Conservation (phyloP, 2,329 filamentous ascomycete genomes). For the Trichoderma gracile region DNA sequence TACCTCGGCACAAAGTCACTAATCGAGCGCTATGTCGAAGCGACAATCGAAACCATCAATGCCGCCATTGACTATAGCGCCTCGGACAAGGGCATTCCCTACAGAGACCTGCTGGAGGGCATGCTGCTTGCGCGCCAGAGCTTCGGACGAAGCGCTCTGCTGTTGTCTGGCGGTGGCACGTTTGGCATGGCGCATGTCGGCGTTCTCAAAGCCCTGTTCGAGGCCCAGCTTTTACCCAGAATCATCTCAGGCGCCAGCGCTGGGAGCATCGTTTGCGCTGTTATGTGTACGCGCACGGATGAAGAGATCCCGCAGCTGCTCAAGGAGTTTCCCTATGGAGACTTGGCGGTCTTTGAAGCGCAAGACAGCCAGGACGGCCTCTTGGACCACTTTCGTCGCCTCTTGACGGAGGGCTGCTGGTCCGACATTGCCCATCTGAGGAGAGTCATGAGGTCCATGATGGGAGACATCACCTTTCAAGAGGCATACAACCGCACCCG, state of each 20-base stretch:
- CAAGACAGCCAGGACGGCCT: slow-evolving; percentile 60
- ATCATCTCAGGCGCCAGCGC: slow-evolving; percentile 88
- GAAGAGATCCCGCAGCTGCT: slow-evolving; percentile 73
- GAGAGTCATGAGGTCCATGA: slow-evolving; percentile 74
- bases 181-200: slow-evolving; percentile 93
- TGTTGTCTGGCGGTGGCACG: slow-evolving; percentile 83
- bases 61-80: slow-evolving; percentile 65
- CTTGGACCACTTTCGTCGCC: slow-evolving; percentile 66
- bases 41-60: slow-evolving; percentile 72
- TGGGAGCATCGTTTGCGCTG: slow-evolving; percentile 80
- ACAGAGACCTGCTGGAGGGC: slow-evolving; percentile 63
- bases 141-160: slow-evolving; percentile 79
- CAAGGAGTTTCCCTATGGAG: slow-evolving; percentile 72
- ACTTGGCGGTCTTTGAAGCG: slow-evolving; percentile 77
- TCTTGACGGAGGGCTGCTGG: slow-evolving; percentile 80
- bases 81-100: slow-evolving; percentile 56
- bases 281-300: slow-evolving; percentile 76
- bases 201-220: slow-evolving; percentile 77
- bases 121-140: slow-evolving; percentile 73
- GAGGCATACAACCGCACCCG: slow-evolving; percentile 95
- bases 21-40: slow-evolving; percentile 84
- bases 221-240: slow-evolving; percentile 72
- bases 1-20: slow-evolving; percentile 83
- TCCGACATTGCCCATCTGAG: slow-evolving; percentile 82
- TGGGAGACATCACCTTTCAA: slow-evolving; percentile 91